phyloP scores from a whole-genome alignment of 768 basidiomycete genomes.

The Royoungia palumana region DNA sequence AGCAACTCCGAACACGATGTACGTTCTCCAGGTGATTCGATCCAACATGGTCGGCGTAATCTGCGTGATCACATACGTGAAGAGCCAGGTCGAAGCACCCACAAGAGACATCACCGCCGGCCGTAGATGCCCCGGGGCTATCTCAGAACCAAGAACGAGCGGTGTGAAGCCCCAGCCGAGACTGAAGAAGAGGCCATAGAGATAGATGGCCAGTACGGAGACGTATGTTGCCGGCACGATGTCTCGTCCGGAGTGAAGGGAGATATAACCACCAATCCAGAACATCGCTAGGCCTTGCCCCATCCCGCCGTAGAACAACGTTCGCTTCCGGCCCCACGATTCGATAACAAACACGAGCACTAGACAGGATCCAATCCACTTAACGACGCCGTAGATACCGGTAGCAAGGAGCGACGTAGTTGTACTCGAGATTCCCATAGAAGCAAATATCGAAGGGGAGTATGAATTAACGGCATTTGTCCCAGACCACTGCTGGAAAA shows the following conservation, averaged over 20 bases:
- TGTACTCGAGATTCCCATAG: slow-evolving; percentile 33
- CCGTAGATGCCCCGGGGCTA: slow-evolving; percentile 36
- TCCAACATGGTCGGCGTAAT: slow-evolving; percentile 36
- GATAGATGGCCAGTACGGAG: slow-evolving; percentile 35
- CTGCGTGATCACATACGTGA: slow-evolving; percentile 39
- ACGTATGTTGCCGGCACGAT: slow-evolving; percentile 32
- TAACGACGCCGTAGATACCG: slow-evolving; percentile 42
- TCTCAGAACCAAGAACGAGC: slow-evolving; percentile 34
- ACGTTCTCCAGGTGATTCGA: slow-evolving; percentile 30
- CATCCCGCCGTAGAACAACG: slow-evolving; percentile 36
- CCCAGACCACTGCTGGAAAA: slow-evolving; percentile 41
- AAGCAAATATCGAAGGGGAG: slow-evolving; percentile 34
- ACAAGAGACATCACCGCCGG: slow-evolving; percentile 32
- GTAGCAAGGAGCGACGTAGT: slow-evolving; percentile 36
- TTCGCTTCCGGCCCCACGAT: slow-evolving; percentile 37
- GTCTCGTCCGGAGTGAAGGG: slow-evolving; percentile 24
- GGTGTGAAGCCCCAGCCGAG: slow-evolving; percentile 34
- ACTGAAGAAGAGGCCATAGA: slow-evolving; percentile 36
- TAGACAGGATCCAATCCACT: slow-evolving; percentile 30
- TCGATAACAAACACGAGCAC: slow-evolving; percentile 39
- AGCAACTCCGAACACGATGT: slow-evolving; percentile 31
- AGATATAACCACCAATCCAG: slow-evolving; percentile 34
- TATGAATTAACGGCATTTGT: slow-evolving; percentile 44
- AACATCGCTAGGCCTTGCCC: slow-evolving; percentile 36
- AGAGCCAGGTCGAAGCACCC: slow-evolving; percentile 32